Evolutionary conservation across 805 yeast species (phyloP).

Genomic region (Saccharomyces eubayanus): DNA sequence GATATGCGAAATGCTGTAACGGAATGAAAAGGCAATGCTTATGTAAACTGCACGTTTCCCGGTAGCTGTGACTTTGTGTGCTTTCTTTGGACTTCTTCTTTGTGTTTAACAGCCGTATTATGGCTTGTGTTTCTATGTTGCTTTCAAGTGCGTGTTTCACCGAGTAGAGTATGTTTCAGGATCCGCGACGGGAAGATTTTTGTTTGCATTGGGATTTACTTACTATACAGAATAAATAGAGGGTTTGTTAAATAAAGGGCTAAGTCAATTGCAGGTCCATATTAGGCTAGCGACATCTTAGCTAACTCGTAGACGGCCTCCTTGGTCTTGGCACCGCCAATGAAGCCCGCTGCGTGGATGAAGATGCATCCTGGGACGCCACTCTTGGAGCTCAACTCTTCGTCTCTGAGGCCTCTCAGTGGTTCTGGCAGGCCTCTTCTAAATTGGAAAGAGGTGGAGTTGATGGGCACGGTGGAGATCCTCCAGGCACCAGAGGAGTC

Average conservation of each 20-base stretch:
- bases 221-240: neutral
- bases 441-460: slow-evolving; percentile 68
- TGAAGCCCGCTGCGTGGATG: slow-evolving; percentile 94
- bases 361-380: slow-evolving; percentile 88
- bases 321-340: slow-evolving; percentile 81
- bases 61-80: neutral
- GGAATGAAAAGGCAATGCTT: neutral
- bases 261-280: too few relatives aligned
- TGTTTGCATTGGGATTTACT: neutral
- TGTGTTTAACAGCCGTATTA: neutral
- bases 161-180: neutral
- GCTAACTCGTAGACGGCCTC: slow-evolving; percentile 80
- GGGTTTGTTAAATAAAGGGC: neutral
- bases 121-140: neutral
- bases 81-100: neutral
- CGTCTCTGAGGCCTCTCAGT: slow-evolving; percentile 95
- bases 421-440: slow-evolving; percentile 82
- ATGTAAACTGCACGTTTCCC: neutral
- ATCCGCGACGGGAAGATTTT: neutral
- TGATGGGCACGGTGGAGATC: slow-evolving; percentile 85
- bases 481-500: slow-evolving; percentile 74
- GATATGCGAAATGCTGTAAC: neutral
- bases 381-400: slow-evolving; percentile 56
- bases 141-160: neutral
- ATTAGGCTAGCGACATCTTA: slow-evolving; percentile 29